A percentile compares a stretch with the other conserved stretches of the same genome.
Evolutionary conservation across 2,329 filamentous ascomycete species (phyloP).

Genomic region (Aspergillus phoenicis): DNA sequence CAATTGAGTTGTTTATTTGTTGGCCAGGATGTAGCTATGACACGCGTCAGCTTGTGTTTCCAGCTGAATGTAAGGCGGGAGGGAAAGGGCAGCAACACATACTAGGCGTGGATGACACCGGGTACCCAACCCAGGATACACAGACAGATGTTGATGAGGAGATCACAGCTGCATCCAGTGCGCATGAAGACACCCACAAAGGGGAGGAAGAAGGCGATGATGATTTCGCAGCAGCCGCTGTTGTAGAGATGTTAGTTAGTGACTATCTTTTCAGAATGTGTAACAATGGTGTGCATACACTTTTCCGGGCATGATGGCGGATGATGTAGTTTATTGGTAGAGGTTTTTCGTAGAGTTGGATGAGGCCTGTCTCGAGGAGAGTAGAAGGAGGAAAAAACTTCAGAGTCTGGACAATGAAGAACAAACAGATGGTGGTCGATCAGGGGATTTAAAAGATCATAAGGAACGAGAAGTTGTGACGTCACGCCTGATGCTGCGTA

Average conservation of each 20-base stretch:
- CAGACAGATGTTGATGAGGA: conserved; percentile 10
- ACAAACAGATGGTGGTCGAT: not conserved
- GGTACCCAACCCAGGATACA: conserved; percentile 8
- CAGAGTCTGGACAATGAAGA: not conserved
- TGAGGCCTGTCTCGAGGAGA: not conserved
- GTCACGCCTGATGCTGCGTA: conserved; percentile 5
- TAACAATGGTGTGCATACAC: not conserved
- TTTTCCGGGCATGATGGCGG: conserved; percentile 1
- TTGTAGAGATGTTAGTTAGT: not conserved
- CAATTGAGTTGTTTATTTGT: not conserved
- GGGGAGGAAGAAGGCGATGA: conserved; percentile 11
- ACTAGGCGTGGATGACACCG: conserved; percentile 10
- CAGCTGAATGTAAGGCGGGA: not conserved
- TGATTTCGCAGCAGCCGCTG: conserved; percentile 7
- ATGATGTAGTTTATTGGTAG: not conserved
- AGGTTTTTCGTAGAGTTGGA: not conserved
- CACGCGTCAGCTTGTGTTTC: not conserved
- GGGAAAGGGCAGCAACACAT: not conserved
- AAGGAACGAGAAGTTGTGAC: conserved; percentile 1
- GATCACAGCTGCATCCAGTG: conserved; percentile 8
- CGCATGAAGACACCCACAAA: conserved; percentile 10
- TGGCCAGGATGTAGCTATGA: conserved; percentile 8
- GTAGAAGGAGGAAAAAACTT: not conserved
- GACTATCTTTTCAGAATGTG: not conserved
- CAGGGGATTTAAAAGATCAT: conserved; percentile 1